phyloP scores from a whole-genome alignment of 2,329 filamentous ascomycete species.

The Nothophaeocryptopus gaeumannii region DNA sequence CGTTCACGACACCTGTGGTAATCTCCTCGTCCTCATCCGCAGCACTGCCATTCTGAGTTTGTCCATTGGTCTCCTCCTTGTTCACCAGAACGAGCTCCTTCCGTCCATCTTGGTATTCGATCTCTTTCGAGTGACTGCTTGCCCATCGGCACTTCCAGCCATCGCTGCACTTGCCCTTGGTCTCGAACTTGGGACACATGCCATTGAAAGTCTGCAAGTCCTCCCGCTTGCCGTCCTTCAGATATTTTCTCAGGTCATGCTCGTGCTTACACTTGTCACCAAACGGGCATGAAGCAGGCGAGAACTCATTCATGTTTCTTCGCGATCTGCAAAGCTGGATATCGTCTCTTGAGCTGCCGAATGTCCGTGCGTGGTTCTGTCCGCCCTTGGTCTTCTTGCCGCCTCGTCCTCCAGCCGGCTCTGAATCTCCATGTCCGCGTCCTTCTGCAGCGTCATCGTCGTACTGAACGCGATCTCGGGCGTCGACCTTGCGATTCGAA shows the following conservation, averaged over 20 bases:
- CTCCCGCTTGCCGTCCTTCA: constrained; percentile 74
- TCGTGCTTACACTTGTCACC: constrained; percentile 77
- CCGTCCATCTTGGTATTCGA: constrained; percentile 72
- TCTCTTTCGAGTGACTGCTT: constrained; percentile 78
- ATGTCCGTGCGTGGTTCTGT: constrained; percentile 80
- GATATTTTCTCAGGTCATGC: constrained; percentile 82
- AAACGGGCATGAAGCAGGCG: constrained; percentile 69
- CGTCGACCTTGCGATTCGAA: constrained; percentile 7
- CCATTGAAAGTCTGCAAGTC: constrained; percentile 75
- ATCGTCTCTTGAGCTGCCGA: constrained; percentile 75
- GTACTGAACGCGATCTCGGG: constrained; percentile 11
- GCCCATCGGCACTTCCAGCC: constrained; percentile 97
- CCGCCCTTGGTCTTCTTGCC: constrained; percentile 59
- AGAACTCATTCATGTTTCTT: constrained; percentile 73
- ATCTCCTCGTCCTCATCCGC: constrained; percentile 39
- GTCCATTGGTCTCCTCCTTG: constrained; percentile 38
- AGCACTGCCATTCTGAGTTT: constrained; percentile 1
- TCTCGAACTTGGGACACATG: constrained; percentile 77
- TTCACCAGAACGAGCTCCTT: constrained; percentile 75
- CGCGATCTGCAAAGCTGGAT: constrained; percentile 75
- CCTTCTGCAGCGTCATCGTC: constrained; percentile 48
- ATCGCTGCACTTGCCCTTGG: constrained; percentile 70
- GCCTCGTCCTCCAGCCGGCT: constrained; percentile 26
- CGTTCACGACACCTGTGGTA: constrained; percentile 67
- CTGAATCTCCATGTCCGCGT: constrained; percentile 44